Base-by-base conservation (phyloP, 208 protist species). In the Trypanosoma platydactyli region DNA sequence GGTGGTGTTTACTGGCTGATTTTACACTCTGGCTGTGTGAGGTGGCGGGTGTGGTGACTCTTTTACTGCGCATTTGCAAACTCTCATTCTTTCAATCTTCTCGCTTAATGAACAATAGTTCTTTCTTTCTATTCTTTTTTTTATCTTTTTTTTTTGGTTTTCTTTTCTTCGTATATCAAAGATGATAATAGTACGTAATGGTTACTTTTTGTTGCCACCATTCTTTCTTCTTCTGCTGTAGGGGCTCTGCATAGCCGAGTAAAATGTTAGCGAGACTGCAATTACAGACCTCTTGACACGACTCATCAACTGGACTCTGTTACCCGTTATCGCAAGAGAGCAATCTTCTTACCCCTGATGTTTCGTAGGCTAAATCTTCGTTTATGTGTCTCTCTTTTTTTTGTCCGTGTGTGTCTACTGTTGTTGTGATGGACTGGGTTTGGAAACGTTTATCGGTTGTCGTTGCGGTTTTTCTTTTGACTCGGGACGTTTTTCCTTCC, bases 241-340 rank as follows among this genome's bases (percentile, higher is more conserved):
- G 9, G 3, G 33, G 9, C 33, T 9, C n/a, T n/a, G n/a, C n/a
- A n/a, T n/a, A n/a, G n/a, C n/a, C n/a, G n/a, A n/a, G n/a, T n/a
- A n/a, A n/a, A n/a, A n/a, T n/a, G n/a, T n/a, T n/a, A n/a, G n/a
- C n/a, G 55, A 57, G 48, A 45, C 49, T 64, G 61, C 64, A 68
- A 64, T 68, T 63, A 63, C 61, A 68, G 45, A 11, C 42, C 49
- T 51, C 38, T 69, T 55, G 38, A 13, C 42, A 3, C 18, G 16
- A 45, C 1, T 48, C 45, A 54, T 60, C 35, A 56, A 48, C 52
- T 46, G 30, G 11, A 45, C 25, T 69, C 54, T 69, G 64, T 60
- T 69, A 69, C 64, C 52, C 29, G 52, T 62, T 48, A 20, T 29
- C 64, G 52, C 64, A 25, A 69, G 64, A 69, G 38, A 13, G 35